phyloP scores from a whole-genome alignment of 768 basidiomycete genomes.

The Rhodocollybia butyracea region DNA sequence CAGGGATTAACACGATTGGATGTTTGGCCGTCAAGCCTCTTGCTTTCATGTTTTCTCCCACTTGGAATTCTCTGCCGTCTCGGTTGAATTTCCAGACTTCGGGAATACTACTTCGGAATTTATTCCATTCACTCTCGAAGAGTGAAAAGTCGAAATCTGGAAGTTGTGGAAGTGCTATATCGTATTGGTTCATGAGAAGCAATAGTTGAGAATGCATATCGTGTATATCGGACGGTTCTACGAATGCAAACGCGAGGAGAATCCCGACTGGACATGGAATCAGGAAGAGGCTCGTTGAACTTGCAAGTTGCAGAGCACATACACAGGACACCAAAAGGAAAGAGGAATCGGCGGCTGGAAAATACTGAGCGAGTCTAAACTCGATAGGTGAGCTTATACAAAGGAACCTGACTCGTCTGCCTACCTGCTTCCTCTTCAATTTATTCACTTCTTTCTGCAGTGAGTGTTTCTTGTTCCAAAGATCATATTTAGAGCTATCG shows the following conservation, averaged over 20 bases:
- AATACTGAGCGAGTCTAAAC: conserved; percentile 1
- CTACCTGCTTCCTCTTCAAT: conserved; percentile 4
- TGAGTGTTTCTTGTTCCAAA: conserved; percentile 2
- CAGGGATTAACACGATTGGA: conserved; percentile 86
- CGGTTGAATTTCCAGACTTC: conserved; percentile 81
- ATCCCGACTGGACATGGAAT: conserved; percentile 55
- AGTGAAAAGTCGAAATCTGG: conserved; percentile 66
- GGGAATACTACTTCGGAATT: conserved; percentile 64
- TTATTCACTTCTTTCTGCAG: conserved; percentile 3
- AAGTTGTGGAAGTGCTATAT: conserved; percentile 59
- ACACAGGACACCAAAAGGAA: conserved; percentile 67
- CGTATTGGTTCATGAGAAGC: conserved; percentile 67
- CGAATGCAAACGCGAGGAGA: conserved; percentile 58
- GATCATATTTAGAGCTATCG: neutral
- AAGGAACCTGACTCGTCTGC: neutral
- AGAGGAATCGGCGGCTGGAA: conserved; percentile 52
- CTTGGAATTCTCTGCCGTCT: conserved; percentile 78
- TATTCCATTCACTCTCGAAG: conserved; percentile 70
- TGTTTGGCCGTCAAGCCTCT: conserved; percentile 66
- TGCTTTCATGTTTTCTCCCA: conserved; percentile 64
- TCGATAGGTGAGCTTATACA: neutral
- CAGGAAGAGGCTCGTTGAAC: conserved; percentile 5
- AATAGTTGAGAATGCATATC: conserved; percentile 67
- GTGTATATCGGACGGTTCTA: conserved; percentile 64
- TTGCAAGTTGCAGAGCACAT: conserved; percentile 24